Evolutionary conservation across 1,284 basidiomycete genomes (phyloP).

Genomic region (Apiotrichum gracile): DNA sequence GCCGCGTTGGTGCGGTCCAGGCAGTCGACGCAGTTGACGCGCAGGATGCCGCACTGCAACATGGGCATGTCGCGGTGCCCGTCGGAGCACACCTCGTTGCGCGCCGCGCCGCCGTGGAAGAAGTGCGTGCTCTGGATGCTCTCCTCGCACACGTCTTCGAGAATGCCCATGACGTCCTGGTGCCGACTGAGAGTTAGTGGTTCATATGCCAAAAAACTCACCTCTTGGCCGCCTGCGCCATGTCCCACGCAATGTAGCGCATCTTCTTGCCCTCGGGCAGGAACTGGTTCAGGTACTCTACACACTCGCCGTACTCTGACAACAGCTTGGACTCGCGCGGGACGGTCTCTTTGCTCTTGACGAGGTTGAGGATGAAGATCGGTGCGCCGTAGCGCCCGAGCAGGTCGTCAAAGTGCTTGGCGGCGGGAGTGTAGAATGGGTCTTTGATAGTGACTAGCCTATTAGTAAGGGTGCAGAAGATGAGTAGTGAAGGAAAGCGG

Average conservation of each 20-base stretch:
- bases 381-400: conserved; percentile 86
- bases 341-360: conserved; percentile 66
- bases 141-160: conserved; percentile 94
- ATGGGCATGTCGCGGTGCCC: conserved; percentile 64
- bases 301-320: conserved; percentile 86
- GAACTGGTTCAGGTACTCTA: conserved; percentile 92
- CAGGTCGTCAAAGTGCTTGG: conserved; percentile 88
- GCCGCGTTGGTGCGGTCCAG: conserved; percentile 96
- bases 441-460: conserved; percentile 81
- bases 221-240: conserved; percentile 79
- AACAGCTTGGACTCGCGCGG: conserved; percentile 92
- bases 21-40: conserved; percentile 93
- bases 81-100: conserved; percentile 34
- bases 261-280: conserved; percentile 79
- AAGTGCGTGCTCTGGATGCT: conserved; percentile 86
- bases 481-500: no score
- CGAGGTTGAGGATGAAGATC: conserved; percentile 90
- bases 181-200: conserved; percentile 60
- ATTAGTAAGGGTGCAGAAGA: neutral
- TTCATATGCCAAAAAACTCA: conserved; percentile 5
- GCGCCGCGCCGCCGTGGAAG: conserved; percentile 63
- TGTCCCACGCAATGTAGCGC: conserved; percentile 92
- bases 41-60: conserved; percentile 83
- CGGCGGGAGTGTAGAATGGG: conserved; percentile 89
- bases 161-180: conserved; percentile 90